A percentile compares a stretch with the other conserved stretches of the same genome.
These are phyloP conservation scores for Schwanniomyces occidentalis DNA, from an alignment of 805 yeast species.

Conservation along the genomic window DNA sequence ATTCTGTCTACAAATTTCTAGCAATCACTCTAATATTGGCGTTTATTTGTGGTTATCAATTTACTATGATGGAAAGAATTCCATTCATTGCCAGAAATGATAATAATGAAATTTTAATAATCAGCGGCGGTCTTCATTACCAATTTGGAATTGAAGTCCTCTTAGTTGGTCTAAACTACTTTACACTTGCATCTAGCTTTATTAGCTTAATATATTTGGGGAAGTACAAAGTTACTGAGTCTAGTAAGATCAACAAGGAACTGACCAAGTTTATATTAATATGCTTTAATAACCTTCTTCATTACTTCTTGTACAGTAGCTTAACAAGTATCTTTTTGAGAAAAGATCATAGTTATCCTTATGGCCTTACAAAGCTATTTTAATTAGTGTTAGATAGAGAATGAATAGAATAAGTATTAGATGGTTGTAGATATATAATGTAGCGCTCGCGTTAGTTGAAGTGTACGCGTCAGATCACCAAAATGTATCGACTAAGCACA, in stretches of 20 bases:
- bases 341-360: constrained; percentile 54
- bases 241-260: constrained; percentile 20
- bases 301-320: constrained; percentile 42
- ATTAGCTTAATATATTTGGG: constrained; percentile 41
- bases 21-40: constrained; percentile 42
- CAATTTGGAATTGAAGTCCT: constrained; percentile 72
- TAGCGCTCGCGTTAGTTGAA: too few species aligned
- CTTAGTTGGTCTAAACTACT: constrained; percentile 52
- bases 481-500: too few species aligned
- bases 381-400: too few species aligned
- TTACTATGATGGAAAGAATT: constrained; percentile 56
- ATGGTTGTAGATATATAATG: too few species aligned
- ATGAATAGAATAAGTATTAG: too few species aligned
- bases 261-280: constrained; percentile 16
- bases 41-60: constrained; percentile 64
- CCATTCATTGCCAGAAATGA: constrained; percentile 62
- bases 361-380: constrained; percentile 30
- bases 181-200: constrained; percentile 43
- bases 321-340: constrained; percentile 45
- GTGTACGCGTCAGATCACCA: too few species aligned
- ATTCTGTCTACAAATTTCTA: constrained; percentile 21
- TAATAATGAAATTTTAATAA: constrained; percentile 50
- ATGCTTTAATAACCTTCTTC: constrained; percentile 19
- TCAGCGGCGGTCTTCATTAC: constrained; percentile 65
- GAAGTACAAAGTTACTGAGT: constrained; percentile 22